These are phyloP conservation scores for Tetrahymena malaccensis DNA, from an alignment of 73 alveolate species.

Conservation along the genomic window DNA sequence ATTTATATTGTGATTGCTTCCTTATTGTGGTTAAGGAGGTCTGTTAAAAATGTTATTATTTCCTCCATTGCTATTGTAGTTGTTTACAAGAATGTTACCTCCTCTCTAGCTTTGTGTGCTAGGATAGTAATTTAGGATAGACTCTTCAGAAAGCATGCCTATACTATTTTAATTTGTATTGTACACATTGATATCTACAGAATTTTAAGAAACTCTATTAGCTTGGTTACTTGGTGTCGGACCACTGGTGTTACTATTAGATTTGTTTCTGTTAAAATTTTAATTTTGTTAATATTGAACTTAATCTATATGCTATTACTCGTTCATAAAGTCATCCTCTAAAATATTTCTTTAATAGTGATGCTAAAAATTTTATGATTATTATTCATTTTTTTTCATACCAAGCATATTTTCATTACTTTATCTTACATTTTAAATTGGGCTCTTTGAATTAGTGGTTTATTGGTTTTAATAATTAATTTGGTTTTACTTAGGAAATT, in stretches of 20 bases:
- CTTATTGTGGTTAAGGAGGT: neutral
- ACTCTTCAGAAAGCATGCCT: neutral
- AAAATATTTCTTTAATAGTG: neutral
- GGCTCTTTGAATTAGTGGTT: neutral
- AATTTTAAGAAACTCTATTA: neutral
- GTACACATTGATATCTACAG: neutral
- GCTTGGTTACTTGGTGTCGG: neutral
- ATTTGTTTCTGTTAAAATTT: neutral
- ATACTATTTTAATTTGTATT: neutral
- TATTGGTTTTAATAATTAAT: neutral
- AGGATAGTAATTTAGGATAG: neutral
- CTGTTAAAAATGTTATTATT: neutral
- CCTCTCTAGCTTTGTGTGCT: neutral
- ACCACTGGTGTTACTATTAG: neutral
- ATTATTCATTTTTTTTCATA: neutral
- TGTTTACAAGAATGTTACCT: neutral
- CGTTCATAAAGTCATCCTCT: neutral
- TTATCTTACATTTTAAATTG: neutral
- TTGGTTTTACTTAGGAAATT: neutral
- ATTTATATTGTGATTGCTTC: neutral
- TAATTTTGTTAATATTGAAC: neutral
- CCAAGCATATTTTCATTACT: neutral
- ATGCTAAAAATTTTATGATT: neutral
- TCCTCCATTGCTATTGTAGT: neutral
- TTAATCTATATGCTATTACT: neutral